These are phyloP conservation scores for Aphanocladium album DNA, from an alignment of 2,329 filamentous ascomycete species.

Conservation along the genomic window DNA sequence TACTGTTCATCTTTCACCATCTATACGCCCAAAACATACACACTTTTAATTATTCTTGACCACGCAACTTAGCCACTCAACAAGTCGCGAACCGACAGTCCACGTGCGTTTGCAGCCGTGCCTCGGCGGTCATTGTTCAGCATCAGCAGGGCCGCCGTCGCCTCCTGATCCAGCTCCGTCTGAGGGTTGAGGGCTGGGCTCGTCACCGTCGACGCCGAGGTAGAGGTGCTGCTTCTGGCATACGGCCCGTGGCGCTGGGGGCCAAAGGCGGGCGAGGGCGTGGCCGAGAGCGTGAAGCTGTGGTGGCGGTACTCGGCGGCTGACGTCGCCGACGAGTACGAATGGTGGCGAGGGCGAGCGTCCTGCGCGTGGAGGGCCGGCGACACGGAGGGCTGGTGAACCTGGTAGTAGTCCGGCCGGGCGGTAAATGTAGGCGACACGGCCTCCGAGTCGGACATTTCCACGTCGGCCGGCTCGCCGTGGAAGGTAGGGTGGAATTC, in stretches of 20 bases:
- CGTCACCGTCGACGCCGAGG: constrained; percentile 49
- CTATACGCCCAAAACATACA: neutral
- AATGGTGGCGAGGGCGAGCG: constrained; percentile 40
- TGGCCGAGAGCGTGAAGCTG: constrained; percentile 44
- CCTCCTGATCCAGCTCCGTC: constrained; percentile 65
- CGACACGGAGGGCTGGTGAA: constrained; percentile 46
- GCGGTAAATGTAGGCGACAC: constrained; percentile 43
- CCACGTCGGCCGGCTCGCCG: constrained; percentile 45
- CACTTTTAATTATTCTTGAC: neutral
- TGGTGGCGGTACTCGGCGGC: constrained; percentile 43
- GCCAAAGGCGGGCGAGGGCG: constrained; percentile 54
- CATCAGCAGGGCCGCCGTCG: constrained; percentile 83
- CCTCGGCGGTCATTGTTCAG: constrained; percentile 71
- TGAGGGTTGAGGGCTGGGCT: constrained; percentile 54
- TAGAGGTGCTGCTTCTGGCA: constrained; percentile 36
- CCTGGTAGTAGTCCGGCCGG: constrained; percentile 22
- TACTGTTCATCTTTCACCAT: neutral
- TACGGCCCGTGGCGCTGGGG: constrained; percentile 38
- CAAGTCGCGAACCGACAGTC: constrained; percentile 51
- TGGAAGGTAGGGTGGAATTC: constrained; percentile 38
- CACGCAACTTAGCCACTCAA: constrained; percentile 40
- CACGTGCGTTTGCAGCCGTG: constrained; percentile 33
- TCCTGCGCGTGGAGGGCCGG: constrained; percentile 47
- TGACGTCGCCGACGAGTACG: constrained; percentile 46
- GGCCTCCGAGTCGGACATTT: constrained; percentile 54